A percentile compares a stretch with the other conserved stretches of the same genome.
These are phyloP conservation scores for Persicaria maculosa DNA, from an alignment of 148 eudicot species.

Conservation along the genomic window DNA sequence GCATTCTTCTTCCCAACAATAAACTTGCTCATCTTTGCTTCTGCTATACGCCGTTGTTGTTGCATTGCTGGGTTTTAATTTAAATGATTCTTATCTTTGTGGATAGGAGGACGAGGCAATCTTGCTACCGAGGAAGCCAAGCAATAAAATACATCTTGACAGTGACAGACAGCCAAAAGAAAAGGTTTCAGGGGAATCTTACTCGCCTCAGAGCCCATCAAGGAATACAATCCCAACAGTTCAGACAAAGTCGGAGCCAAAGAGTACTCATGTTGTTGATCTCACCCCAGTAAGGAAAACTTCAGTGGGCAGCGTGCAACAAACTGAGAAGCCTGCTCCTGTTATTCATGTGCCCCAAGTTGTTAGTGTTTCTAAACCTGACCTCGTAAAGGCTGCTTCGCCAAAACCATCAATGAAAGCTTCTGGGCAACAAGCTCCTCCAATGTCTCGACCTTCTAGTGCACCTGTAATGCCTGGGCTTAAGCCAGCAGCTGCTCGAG, in stretches of 20 bases:
- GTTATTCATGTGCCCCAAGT: conserved; percentile 25
- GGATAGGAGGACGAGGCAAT: conserved; percentile 43
- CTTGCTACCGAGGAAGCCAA: conserved; percentile 34
- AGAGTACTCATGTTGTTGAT: conserved; percentile 19
- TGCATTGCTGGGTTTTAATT: neutral
- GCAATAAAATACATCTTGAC: conserved; percentile 33
- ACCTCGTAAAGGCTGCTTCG: conserved; percentile 25
- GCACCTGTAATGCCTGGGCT: conserved; percentile 67
- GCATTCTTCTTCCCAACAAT: neutral
- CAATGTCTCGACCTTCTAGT: conserved; percentile 72
- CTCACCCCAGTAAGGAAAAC: conserved; percentile 29
- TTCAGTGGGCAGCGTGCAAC: conserved; percentile 25
- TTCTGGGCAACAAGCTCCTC: conserved; percentile 31
- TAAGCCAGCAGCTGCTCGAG: conserved; percentile 32
- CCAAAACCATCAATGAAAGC: conserved; percentile 40
- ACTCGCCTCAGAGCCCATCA: conserved; percentile 35
- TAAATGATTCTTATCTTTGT: neutral
- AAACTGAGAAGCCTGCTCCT: conserved; percentile 23
- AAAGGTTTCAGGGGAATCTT: conserved; percentile 18
- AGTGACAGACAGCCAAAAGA: conserved; percentile 23
- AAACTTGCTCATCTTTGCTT: neutral
- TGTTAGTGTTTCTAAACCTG: conserved; percentile 25
- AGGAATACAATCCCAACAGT: conserved; percentile 20
- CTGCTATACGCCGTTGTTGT: neutral
- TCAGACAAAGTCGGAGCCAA: conserved; percentile 31